A percentile compares a stretch with the other conserved stretches of the same genome.
Evolutionary conservation across 2,329 filamentous ascomycete genomes (phyloP).

Genomic region (Akanthomyces dipterigenus): DNA sequence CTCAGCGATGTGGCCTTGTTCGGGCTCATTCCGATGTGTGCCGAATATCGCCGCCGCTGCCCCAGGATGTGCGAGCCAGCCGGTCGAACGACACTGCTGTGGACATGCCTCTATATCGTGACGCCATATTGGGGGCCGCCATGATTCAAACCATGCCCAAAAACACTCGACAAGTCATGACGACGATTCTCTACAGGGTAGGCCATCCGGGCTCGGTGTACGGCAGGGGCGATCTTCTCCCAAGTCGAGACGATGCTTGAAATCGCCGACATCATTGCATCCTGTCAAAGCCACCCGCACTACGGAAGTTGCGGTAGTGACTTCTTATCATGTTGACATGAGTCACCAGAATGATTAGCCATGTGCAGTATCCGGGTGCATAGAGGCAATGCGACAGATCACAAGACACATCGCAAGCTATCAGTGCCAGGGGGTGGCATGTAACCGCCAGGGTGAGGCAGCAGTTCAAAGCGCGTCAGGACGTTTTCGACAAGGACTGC

Average conservation of each 20-base stretch:
- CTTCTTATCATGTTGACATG: no score
- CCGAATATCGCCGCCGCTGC: background rate
- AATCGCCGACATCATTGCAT: no score
- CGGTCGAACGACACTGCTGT: background rate
- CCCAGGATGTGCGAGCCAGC: background rate
- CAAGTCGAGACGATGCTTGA: no score
- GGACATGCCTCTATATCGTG: background rate
- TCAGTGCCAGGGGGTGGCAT: background rate
- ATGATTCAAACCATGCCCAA: background rate
- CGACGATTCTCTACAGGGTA: background rate
- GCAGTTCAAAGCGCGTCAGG: background rate
- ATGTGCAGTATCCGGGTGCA: no score
- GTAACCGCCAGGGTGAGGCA: no score
- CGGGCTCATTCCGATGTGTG: background rate
- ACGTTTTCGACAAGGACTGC: background rate
- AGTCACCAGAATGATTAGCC: no score
- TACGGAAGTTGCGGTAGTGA: no score
- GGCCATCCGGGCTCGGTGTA: no score
- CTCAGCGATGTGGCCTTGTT: background rate
- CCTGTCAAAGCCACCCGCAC: no score
- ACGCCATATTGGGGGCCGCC: background rate
- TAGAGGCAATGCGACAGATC: no score
- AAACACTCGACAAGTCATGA: background rate
- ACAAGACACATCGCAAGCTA: background rate
- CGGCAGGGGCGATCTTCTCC: no score